Base-by-base conservation (phyloP, 768 basidiomycete species). In the Lactifluus pinguis region DNA sequence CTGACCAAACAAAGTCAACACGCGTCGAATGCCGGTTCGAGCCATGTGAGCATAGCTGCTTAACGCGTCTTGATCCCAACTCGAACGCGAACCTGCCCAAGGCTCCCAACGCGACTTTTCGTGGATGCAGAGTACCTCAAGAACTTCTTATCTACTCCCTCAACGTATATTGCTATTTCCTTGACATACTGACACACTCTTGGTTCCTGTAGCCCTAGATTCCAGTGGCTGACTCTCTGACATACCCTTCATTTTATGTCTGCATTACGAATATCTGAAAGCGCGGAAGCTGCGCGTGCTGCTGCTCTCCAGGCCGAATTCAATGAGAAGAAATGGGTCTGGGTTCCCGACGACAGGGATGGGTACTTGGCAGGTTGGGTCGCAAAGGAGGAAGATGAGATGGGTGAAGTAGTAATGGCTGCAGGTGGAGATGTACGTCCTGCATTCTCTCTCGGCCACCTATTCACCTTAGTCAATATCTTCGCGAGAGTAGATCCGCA, bases 321-420 rank as follows among this genome's bases (percentile, higher is more conserved):
- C 74, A 95, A 93, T 71, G 92, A 93, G 80, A 97, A 95, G 86
- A 91, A 87, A 77, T 95, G 95, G 90, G 93, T 98, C 6, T 98
- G 95, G 95, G 88, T 95, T 29, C 92, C 93, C 2, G 95, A 98
- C 72, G 83, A 87, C 60, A 84, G 82, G 70, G 89, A 94, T 66
- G 95, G 95, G 0, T 98, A 98, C 73, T 82, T 95, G 51, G 88
- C 93, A 49, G 95, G 93, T 59, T 95, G 92, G 92, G 89, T 98
- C 29, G 82, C 91, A 61, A 84, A 82, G 64, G 93, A 95, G 70
- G 86, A 92, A 55, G 86, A 85, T 30, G 91, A 93, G 62, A 74
- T 81, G 15, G 92, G 85, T 2, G 85, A 95, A 67, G 87, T 98
- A 15, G 78, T 95, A 45, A 83, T 95, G 79, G 87, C 89, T 42